A percentile compares a stretch with the other conserved stretches of the same genome.
Evolutionary conservation across 164 flowering plant genomes (phyloP).

Genomic region (Magnolia officinalis): DNA sequence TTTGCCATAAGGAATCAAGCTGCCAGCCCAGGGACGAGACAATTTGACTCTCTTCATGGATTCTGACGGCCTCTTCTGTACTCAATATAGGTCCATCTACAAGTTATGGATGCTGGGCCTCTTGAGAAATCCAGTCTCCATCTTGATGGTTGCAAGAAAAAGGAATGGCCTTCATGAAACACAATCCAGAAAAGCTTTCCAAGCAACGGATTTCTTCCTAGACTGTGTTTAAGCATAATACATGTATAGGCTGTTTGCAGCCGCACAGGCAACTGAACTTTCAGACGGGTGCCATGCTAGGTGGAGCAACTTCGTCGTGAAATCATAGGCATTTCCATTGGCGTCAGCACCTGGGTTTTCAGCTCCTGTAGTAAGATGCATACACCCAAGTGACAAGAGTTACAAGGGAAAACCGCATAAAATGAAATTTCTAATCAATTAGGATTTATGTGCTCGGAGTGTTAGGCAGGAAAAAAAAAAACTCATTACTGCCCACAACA

Average conservation of each 20-base stretch:
- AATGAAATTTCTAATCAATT: too few relatives aligned
- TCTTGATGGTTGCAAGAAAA: slow-evolving; percentile 12
- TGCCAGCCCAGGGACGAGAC: slow-evolving; percentile 13
- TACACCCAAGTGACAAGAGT: neutral
- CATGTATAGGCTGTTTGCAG: slow-evolving; percentile 99
- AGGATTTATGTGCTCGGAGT: neutral
- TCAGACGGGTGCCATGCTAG: slow-evolving; percentile 98
- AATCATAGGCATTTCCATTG: slow-evolving; percentile 88
- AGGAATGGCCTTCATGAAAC: slow-evolving; percentile 20
- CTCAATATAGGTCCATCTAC: slow-evolving; percentile 10
- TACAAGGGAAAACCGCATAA: neutral
- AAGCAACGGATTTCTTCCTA: slow-evolving; percentile 13
- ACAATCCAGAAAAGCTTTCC: slow-evolving; percentile 35
- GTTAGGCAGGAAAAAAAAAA: neutral
- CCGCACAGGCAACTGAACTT: slow-evolving; percentile 95
- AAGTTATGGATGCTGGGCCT: slow-evolving; percentile 13
- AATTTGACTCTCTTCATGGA: slow-evolving; percentile 16
- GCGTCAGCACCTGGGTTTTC: slow-evolving; percentile 73
- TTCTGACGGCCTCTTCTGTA: slow-evolving; percentile 25
- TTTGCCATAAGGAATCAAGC: slow-evolving; percentile 33
- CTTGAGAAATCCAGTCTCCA: slow-evolving; percentile 25
- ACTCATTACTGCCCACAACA: neutral
- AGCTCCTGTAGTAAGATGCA: slow-evolving; percentile 44
- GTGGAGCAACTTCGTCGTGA: slow-evolving; percentile 90
- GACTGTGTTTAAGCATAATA: slow-evolving; percentile 62